Conservation (phyloP, 2,329 filamentous ascomycete species). For the Hypoxylon sp. region DNA sequence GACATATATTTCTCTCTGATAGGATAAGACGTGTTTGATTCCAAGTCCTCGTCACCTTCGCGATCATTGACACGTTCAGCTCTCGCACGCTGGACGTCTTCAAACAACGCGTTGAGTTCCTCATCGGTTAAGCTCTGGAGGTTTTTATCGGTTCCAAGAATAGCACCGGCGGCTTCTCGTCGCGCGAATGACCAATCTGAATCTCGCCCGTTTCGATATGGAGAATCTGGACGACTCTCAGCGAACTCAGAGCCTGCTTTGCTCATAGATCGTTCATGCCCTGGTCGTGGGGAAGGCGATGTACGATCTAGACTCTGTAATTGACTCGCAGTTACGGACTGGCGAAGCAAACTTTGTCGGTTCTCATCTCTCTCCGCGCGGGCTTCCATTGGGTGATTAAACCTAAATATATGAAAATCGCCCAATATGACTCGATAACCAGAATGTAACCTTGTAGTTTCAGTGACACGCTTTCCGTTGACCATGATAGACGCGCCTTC, state of each 20-base stretch:
- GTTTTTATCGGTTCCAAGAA: slow-evolving; percentile 91
- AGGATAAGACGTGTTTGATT: slow-evolving; percentile 89
- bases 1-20: slow-evolving; percentile 96
- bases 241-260: slow-evolving; percentile 84
- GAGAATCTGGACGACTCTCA: slow-evolving; percentile 83
- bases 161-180: slow-evolving; percentile 91
- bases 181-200: slow-evolving; percentile 96
- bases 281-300: slow-evolving; percentile 72
- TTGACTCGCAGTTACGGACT: slow-evolving; percentile 79
- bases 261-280: slow-evolving; percentile 86
- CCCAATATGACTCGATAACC: slow-evolving; percentile 96
- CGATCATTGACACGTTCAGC: slow-evolving; percentile 80
- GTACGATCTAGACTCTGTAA: slow-evolving; percentile 70
- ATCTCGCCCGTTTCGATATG: slow-evolving; percentile 78
- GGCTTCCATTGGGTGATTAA: slow-evolving; percentile 97
- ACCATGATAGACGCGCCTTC: slow-evolving; percentile 99
- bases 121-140: slow-evolving; percentile 92
- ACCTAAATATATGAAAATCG: slow-evolving; percentile 98
- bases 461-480: slow-evolving; percentile 90
- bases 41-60: slow-evolving; percentile 89
- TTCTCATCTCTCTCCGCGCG: slow-evolving; percentile 91
- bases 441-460: slow-evolving; percentile 87
- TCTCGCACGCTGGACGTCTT: slow-evolving; percentile 90
- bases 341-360: slow-evolving; percentile 86
- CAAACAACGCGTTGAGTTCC: slow-evolving; percentile 92